Evolutionary conservation across 2,329 filamentous ascomycete species (phyloP).

Genomic region (Aureobasidium sp.): DNA sequence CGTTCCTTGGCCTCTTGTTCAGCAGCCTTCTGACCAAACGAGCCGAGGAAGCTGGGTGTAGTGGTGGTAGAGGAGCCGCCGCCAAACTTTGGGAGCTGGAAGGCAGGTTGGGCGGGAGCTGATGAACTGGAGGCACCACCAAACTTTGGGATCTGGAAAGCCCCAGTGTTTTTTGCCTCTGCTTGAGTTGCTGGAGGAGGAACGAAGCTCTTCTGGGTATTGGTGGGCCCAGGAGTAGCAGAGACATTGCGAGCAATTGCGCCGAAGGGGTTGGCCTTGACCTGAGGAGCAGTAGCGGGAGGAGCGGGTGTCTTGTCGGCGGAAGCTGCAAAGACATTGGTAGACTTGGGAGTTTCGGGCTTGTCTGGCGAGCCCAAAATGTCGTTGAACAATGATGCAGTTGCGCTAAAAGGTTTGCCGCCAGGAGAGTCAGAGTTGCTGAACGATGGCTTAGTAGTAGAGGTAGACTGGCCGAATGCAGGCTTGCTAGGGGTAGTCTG

Average conservation of each 20-base stretch:
- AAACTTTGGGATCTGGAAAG: conserved; percentile 3
- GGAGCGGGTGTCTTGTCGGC: conserved; percentile 8
- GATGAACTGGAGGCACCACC: not conserved
- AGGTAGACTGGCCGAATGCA: not conserved
- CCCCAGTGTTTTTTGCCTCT: not conserved
- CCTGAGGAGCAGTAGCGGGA: conserved; percentile 1
- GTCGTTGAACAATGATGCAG: conserved; percentile 17
- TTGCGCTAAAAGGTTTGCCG: conserved; percentile 14
- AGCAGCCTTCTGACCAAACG: conserved; percentile 36
- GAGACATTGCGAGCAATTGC: conserved; percentile 10
- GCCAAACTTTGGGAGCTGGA: conserved; percentile 22
- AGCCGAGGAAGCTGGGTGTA: conserved; percentile 33
- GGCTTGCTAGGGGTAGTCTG: not conserved
- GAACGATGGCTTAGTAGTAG: not conserved
- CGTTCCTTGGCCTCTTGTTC: conserved; percentile 38
- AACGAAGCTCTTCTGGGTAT: not conserved
- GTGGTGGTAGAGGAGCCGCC: not conserved
- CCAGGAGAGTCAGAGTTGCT: not conserved
- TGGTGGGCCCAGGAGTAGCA: not conserved
- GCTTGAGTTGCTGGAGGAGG: not conserved
- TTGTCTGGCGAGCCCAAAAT: conserved; percentile 16
- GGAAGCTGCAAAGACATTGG: not conserved
- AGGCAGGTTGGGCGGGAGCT: conserved; percentile 24
- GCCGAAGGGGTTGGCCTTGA: conserved; percentile 18
- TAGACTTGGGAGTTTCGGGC: not conserved